Evolutionary conservation across 2,329 filamentous ascomycete genomes (phyloP).

Genomic region (Pyrenophora tritici-repentis): DNA sequence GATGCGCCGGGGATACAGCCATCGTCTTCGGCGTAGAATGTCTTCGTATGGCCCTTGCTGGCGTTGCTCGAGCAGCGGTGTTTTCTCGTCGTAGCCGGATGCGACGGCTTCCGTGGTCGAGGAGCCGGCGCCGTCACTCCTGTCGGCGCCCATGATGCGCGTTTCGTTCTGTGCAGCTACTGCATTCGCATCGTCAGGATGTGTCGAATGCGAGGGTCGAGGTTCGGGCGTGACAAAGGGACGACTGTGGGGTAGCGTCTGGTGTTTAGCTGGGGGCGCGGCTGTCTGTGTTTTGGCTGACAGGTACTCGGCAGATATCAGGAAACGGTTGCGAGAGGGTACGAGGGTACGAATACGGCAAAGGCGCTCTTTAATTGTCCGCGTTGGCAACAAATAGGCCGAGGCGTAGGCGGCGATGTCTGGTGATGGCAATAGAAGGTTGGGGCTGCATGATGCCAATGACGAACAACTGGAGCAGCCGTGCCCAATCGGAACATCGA

Average conservation of each 20-base stretch:
- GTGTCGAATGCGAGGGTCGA: slow-evolving; percentile 25
- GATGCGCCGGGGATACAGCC: slow-evolving; percentile 69
- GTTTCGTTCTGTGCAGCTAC: slow-evolving; percentile 36
- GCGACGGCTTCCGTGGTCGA: slow-evolving; percentile 35
- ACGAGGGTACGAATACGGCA: background rate
- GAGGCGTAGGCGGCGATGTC: slow-evolving; percentile 7
- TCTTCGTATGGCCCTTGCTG: slow-evolving; percentile 37
- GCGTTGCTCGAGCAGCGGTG: slow-evolving; percentile 63
- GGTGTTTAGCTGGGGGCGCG: slow-evolving; percentile 3
- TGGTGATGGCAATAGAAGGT: slow-evolving; percentile 14
- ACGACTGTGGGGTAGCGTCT: slow-evolving; percentile 12
- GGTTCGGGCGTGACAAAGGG: slow-evolving; percentile 51
- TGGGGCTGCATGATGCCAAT: slow-evolving; percentile 42
- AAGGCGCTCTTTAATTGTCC: background rate
- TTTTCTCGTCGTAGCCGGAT: slow-evolving; percentile 65
- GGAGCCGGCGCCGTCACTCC: slow-evolving; percentile 23
- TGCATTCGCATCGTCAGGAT: slow-evolving; percentile 44
- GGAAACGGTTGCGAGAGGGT: background rate
- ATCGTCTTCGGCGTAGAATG: slow-evolving; percentile 47
- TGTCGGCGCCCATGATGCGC: slow-evolving; percentile 38
- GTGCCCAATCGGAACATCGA: slow-evolving; percentile 15
- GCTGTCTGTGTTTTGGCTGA: slow-evolving; percentile 1
- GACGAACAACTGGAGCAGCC: slow-evolving; percentile 14
- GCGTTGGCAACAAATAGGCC: slow-evolving; percentile 4
- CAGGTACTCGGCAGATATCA: background rate